Evolutionary conservation across 768 basidiomycete genomes (phyloP), one percentile per base, ranked within the genome.

Genomic region (Tricholomella constricta): DNA sequence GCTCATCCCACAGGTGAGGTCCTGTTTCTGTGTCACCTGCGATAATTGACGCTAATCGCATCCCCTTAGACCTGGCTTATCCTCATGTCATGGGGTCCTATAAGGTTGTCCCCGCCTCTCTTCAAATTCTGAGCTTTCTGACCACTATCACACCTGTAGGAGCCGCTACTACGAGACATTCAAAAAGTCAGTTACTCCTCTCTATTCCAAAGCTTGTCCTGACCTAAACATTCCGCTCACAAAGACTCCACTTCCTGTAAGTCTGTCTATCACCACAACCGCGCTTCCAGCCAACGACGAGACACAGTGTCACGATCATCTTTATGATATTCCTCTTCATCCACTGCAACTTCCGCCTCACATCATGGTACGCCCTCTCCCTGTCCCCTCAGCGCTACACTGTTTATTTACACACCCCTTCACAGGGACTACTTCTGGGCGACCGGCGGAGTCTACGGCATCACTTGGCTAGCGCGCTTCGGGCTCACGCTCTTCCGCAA

Each of bases 401-500:
- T 9, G 17, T 26, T 20, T 2, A 17, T 6, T 23, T 43, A 37
- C 23, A 3, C 11, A 44, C 36, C 25, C 44, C 10, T 22, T 6
- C 17, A 14, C 29, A 66, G 65, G 69, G 60, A 67, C 49, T 72
- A 71, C 61, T 66, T 71, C 56, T 66, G 61, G 59, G 71, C 69
- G 0, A 58, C 66, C 17, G 58, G 58, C 15, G 69, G 59, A 10
- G 54, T 72, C 46, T 68, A 69, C 58, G 60, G 48, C 29, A 27
- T 60, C 40, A 56, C 66, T 20, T 68, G 65, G 63, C 57, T 70
- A 40, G 38, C 54, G 15, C 65, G 68, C 48, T 47, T 63, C 53
- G 48, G 50, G 19, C 65, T 65, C 45, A 67, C 64, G n/a, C 53
- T 65, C 26, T 60, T 53, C 48, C 55, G 48, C 55, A 64, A 65